Evolutionary conservation across 805 yeast genomes (phyloP).

Genomic region (Kodamaea neixiangensis): DNA sequence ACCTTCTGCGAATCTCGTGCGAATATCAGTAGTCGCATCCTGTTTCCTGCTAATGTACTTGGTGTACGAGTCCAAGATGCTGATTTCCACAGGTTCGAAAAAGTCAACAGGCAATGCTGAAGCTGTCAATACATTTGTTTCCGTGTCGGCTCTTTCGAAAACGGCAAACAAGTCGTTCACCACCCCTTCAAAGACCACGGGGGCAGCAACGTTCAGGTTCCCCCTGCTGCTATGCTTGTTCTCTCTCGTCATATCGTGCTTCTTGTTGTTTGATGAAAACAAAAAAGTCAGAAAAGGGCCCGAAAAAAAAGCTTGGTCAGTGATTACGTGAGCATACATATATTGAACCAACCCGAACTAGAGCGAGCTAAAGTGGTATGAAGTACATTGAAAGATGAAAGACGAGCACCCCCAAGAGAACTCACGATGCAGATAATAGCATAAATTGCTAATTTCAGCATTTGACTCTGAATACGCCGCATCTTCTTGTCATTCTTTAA

Average conservation of each 20-base stretch:
- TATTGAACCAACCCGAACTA: too few relatives aligned
- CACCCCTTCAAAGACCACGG: slow-evolving; percentile 11
- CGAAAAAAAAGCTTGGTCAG: too few relatives aligned
- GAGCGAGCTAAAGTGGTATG: too few relatives aligned
- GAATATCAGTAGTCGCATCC: slow-evolving; percentile 41
- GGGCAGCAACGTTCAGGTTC: neutral
- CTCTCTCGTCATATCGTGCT: slow-evolving; percentile 2
- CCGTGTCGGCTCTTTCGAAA: slow-evolving; percentile 27
- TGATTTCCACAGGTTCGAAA: slow-evolving; percentile 45
- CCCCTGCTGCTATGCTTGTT: neutral
- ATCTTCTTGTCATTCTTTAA: neutral
- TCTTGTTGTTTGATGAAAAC: neutral
- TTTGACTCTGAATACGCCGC: neutral
- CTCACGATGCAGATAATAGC: too few relatives aligned
- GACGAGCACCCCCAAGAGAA: too few relatives aligned
- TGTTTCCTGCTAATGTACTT: neutral
- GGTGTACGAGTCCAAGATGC: slow-evolving; percentile 44
- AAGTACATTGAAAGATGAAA: too few relatives aligned
- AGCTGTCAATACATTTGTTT: slow-evolving; percentile 19
- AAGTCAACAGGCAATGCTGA: slow-evolving; percentile 46
- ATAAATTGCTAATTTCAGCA: neutral
- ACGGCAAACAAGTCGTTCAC: slow-evolving; percentile 28
- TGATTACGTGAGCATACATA: too few relatives aligned
- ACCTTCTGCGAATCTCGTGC: slow-evolving; percentile 36
- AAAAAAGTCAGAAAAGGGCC: neutral